Conservation (phyloP, 176 grass and related monocot genomes). For the Melocanna baccifera region DNA sequence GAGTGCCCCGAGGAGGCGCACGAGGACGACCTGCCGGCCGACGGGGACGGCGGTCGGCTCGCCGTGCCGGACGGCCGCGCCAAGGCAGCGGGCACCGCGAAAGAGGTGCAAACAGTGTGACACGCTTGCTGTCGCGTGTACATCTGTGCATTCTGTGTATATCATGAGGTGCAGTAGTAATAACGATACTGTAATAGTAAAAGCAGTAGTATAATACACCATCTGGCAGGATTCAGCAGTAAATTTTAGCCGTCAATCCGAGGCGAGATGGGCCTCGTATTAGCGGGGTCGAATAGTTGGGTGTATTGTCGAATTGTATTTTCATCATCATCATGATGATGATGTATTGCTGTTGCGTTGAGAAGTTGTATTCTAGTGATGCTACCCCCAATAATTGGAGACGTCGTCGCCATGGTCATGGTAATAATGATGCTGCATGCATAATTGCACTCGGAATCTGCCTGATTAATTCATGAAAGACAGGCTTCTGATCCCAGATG, state of each 20-base stretch:
- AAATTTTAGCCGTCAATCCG: not conserved
- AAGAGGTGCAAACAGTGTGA: conserved; percentile 48
- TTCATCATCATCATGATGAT: not conserved
- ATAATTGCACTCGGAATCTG: not conserved
- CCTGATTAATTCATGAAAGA: not conserved
- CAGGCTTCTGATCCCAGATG: not conserved
- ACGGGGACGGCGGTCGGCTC: not conserved
- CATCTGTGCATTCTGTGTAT: not conserved
- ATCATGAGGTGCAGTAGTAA: not conserved
- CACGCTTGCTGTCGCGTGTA: not conserved
- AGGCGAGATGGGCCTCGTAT: not conserved
- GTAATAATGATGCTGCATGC: not conserved
- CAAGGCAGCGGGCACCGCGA: not conserved
- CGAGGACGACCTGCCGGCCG: conserved; percentile 41
- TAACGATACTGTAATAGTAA: not conserved
- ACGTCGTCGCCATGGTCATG: not conserved
- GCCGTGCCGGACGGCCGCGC: not conserved
- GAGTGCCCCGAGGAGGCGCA: conserved; percentile 36
- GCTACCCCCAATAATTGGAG: not conserved
- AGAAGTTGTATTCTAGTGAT: not conserved
- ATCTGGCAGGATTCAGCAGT: not conserved
- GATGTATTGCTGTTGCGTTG: not conserved
- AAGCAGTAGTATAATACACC: not conserved
- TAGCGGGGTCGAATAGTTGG: not conserved
- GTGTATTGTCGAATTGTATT: not conserved